Conservation (phyloP, 106 monocot genomes). For the Apostasia ramifera region DNA sequence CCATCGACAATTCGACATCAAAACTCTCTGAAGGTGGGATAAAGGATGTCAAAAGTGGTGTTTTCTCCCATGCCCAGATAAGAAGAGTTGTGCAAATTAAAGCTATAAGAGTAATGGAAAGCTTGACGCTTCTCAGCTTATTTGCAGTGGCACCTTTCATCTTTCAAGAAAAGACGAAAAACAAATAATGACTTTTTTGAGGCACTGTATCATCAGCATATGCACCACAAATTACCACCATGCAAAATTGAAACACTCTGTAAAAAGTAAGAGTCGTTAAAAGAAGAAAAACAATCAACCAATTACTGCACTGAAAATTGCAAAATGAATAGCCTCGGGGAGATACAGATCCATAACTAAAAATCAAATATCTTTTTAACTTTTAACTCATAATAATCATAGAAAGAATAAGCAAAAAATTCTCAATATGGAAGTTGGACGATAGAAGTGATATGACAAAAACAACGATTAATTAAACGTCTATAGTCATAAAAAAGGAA, state of each 20-base stretch:
- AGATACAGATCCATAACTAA: too few species aligned
- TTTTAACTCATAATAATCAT: too few species aligned
- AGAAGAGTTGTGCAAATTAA: slow-evolving; percentile 44
- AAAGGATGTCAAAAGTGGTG: slow-evolving; percentile 28
- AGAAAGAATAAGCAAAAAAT: too few species aligned
- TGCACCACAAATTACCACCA: neutral
- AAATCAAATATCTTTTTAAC: too few species aligned
- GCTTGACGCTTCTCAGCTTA: slow-evolving; percentile 37
- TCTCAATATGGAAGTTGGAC: too few species aligned
- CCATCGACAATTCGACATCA: slow-evolving; percentile 3
- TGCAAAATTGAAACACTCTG: neutral
- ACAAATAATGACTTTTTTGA: neutral
- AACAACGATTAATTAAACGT: too few species aligned
- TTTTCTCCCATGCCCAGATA: slow-evolving; percentile 62
- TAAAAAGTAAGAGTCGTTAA: neutral
- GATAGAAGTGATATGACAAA: too few species aligned
- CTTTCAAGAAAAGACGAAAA: neutral
- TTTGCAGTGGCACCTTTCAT: slow-evolving; percentile 50
- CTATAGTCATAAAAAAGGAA: too few species aligned
- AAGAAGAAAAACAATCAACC: neutral
- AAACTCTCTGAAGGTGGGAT: slow-evolving; percentile 26
- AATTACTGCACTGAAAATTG: neutral
- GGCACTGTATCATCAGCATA: neutral
- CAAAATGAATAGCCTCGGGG: neutral
- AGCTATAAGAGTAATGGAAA: slow-evolving; percentile 42